Base-by-base conservation (phyloP, 2,329 filamentous ascomycete species). In the Aureobasidium musti region DNA sequence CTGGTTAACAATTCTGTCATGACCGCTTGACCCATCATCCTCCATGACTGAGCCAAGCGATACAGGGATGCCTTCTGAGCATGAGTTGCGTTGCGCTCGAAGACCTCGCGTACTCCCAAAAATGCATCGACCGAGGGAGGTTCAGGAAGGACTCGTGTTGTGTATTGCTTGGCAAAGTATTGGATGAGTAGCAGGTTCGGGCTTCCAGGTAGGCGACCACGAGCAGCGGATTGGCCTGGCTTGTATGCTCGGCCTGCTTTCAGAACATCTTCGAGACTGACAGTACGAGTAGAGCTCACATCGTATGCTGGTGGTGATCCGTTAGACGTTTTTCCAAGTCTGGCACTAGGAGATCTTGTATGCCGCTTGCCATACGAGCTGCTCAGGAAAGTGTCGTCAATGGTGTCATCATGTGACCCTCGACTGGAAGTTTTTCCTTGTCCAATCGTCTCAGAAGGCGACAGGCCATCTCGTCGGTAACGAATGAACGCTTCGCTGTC, bases 31-130 rank as follows among this genome's bases (percentile, higher is more conserved):
- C 82, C 82, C 39, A 87, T 74, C 26, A 88, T 80, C 64, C 81
- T 82, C 86, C 86, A 89, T 23, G 84, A 84, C 69, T 87, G 83
- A 37, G 86, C 83, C 53, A 85, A 76, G 64, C 82, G 79, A 69
- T 82, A 78, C 68, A 82, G 75, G 45, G 81, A 80, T 39, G 80
- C 79, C 66, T 79, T 76, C 68, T 85, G 79, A 30, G 84, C 84
- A 69, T 82, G 79, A 53, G 80, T 76, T 5, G 83, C 83, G 74
- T 87, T 88, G 39, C 81, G 79, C 63, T 82, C 79, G 59, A 87
- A 82, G 6, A 79, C 78, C 11, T 79, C 77, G 43, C 75, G 71
- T 14, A 79, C 41, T 5, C 75, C 72, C 7, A 73, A 30, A 59
- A 75, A 79, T 11, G 76, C 75, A 53, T 78, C 75, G 52, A 79